These are phyloP conservation scores for Candida adriatica DNA, from an alignment of 805 yeast species.

Conservation along the genomic window DNA sequence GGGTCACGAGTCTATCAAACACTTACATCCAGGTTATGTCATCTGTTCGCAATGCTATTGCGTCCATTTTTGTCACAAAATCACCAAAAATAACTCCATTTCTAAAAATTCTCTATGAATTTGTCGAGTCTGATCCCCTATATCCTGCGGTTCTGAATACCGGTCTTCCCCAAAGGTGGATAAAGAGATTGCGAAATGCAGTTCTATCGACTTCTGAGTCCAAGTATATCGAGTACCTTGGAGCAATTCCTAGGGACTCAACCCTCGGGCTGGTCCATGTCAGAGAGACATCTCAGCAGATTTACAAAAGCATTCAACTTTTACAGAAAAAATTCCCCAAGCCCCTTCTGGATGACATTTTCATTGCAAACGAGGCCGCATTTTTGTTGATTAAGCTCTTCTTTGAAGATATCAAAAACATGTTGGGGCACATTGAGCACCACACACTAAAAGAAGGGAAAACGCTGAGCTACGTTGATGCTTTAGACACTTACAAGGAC, in stretches of 20 bases:
- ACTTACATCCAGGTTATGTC: constrained; percentile 41
- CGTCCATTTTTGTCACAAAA: constrained; percentile 33
- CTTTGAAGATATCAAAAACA: constrained; percentile 45
- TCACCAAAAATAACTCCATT: constrained; percentile 56
- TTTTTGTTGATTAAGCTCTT: constrained; percentile 44
- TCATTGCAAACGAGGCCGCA: constrained; percentile 44
- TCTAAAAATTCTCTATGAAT: constrained; percentile 41
- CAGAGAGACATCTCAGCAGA: constrained; percentile 45
- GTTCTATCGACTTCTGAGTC: constrained; percentile 35
- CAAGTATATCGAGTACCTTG: constrained; percentile 36
- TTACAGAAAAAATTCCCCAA: constrained; percentile 54
- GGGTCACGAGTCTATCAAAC: constrained; percentile 38
- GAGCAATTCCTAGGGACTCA: constrained; percentile 52
- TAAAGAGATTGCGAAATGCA: constrained; percentile 27
- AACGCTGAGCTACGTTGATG: constrained; percentile 41
- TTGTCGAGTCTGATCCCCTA: constrained; percentile 40
- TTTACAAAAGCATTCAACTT: constrained; percentile 40
- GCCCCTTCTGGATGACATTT: constrained; percentile 53
- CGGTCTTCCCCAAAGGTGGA: constrained; percentile 39
- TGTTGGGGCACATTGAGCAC: constrained; percentile 43
- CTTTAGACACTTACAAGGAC: constrained; percentile 47
- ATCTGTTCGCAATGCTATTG: constrained; percentile 36
- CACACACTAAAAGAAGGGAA: constrained; percentile 26
- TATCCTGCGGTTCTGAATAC: constrained; percentile 30
- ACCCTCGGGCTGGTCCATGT: constrained; percentile 49